Evolutionary conservation across 169 alveolate genomes (phyloP).

Genomic region (Cryptosporidium canis): DNA sequence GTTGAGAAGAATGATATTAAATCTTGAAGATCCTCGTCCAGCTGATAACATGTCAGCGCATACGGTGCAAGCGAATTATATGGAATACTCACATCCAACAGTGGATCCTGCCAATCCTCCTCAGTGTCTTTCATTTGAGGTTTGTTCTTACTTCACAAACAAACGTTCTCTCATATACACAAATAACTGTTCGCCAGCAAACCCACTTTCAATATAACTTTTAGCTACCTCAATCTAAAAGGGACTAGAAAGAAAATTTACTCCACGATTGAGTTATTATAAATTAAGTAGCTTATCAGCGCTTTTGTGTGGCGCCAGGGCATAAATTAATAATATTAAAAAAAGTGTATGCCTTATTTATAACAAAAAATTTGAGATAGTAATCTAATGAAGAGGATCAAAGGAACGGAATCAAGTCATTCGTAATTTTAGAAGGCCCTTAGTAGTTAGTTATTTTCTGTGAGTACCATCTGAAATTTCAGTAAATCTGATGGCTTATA

Average conservation of each 20-base stretch:
- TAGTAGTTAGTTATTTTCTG: no score
- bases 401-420: no score
- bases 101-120: conserved; percentile 72
- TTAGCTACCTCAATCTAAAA: neutral
- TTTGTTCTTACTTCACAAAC: neutral
- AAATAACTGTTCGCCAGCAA: neutral
- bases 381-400: no score
- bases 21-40: conserved; percentile 61
- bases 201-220: neutral
- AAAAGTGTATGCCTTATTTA: no score
- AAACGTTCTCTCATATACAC: neutral
- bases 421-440: no score
- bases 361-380: neutral
- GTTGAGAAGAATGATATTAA: conserved; percentile 55
- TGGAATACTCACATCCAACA: conserved; percentile 64
- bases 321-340: neutral
- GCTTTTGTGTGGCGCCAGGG: neutral
- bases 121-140: conserved; percentile 17
- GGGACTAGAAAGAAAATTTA: neutral
- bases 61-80: conserved; percentile 58
- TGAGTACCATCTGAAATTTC: no score
- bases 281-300: neutral
- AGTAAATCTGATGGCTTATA: no score
- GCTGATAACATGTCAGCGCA: conserved; percentile 8
- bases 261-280: neutral